phyloP scores from a whole-genome alignment of 352 stramenopile species.

The Globisporangium paddicum region DNA sequence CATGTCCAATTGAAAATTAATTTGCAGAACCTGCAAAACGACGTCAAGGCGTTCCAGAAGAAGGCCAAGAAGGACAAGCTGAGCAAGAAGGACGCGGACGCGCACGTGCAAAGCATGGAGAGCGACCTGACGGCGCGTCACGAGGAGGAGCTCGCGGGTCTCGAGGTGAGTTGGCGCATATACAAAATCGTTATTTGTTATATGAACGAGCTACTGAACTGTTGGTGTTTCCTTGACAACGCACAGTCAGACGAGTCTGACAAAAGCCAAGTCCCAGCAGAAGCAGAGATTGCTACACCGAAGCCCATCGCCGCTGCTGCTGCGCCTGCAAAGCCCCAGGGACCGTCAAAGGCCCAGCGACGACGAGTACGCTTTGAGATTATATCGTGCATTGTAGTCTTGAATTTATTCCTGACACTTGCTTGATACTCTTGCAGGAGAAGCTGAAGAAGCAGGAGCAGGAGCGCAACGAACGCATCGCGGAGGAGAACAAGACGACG shows the following conservation, averaged over 20 bases:
- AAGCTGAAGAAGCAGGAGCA: constrained; percentile 76
- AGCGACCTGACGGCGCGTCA: constrained; percentile 50
- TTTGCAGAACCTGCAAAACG: constrained; percentile 62
- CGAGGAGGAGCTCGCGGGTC: constrained; percentile 34
- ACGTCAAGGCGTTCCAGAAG: constrained; percentile 80
- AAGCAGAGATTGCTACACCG: constrained; percentile 3
- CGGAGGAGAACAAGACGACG: constrained; percentile 72
- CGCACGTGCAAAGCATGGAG: constrained; percentile 54
- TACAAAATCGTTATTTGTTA: too few species aligned
- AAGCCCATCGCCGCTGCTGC: constrained; percentile 5
- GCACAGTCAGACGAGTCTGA: constrained; percentile 7
- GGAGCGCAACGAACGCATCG: constrained; percentile 66
- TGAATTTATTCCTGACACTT: not conserved
- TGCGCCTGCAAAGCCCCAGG: constrained; percentile 17
- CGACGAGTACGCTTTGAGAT: constrained; percentile 32
- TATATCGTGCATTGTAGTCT: not conserved
- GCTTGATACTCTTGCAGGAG: too few species aligned
- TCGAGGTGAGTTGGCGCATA: constrained; percentile 22
- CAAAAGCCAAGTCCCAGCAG: not conserved
- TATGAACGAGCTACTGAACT: not conserved
- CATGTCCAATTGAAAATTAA: too few species aligned
- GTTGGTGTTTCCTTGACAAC: not conserved
- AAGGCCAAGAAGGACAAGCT: constrained; percentile 82
- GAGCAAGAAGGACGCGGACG: constrained; percentile 70
- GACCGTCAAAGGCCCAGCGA: constrained; percentile 66